A percentile compares a stretch with the other conserved stretches of the same genome.
Evolutionary conservation across 106 monocot genomes (phyloP).

Genomic region (Triglochin maritima): DNA sequence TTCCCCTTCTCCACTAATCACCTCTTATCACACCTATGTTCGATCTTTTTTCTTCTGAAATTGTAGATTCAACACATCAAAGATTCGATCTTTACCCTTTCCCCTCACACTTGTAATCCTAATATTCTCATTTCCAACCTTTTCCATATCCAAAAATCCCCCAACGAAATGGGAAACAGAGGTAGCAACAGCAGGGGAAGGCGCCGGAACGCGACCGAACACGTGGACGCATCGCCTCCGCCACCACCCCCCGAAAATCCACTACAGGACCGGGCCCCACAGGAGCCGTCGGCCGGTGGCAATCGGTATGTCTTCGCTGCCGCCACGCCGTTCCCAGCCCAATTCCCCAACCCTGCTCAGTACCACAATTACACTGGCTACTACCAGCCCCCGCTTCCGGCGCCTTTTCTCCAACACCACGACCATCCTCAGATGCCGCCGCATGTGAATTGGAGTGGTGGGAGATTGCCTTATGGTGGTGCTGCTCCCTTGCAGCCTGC

Average conservation of each 20-base stretch:
- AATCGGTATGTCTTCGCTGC: slow-evolving; percentile 68
- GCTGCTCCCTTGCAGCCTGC: slow-evolving; percentile 6
- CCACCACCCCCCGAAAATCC: slow-evolving; percentile 10
- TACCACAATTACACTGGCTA: slow-evolving; percentile 35
- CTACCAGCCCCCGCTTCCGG: slow-evolving; percentile 57
- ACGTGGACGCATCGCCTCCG: slow-evolving; percentile 12
- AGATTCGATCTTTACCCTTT: slow-evolving; percentile 3
- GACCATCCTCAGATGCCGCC: slow-evolving; percentile 9
- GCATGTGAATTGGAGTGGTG: slow-evolving; percentile 8
- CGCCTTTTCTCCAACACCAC: slow-evolving; percentile 61
- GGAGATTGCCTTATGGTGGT: slow-evolving; percentile 7
- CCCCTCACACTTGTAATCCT: neutral
- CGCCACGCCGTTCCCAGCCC: slow-evolving; percentile 51
- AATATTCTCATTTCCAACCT: neutral
- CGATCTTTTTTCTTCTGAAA: neutral
- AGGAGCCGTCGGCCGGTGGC: slow-evolving; percentile 5
- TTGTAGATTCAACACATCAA: neutral
- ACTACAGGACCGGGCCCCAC: slow-evolving; percentile 1
- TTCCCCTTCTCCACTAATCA: neutral
- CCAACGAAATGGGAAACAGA: slow-evolving; percentile 23
- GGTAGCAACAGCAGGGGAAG: slow-evolving; percentile 25
- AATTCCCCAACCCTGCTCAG: slow-evolving; percentile 38
- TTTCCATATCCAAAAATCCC: neutral
- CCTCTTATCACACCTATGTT: neutral
- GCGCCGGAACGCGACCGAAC: slow-evolving; percentile 9